A percentile compares a stretch with the other conserved stretches of the same genome.
Conservation (phyloP, 2,329 filamentous ascomycete species). For the Lojkania enalia region DNA sequence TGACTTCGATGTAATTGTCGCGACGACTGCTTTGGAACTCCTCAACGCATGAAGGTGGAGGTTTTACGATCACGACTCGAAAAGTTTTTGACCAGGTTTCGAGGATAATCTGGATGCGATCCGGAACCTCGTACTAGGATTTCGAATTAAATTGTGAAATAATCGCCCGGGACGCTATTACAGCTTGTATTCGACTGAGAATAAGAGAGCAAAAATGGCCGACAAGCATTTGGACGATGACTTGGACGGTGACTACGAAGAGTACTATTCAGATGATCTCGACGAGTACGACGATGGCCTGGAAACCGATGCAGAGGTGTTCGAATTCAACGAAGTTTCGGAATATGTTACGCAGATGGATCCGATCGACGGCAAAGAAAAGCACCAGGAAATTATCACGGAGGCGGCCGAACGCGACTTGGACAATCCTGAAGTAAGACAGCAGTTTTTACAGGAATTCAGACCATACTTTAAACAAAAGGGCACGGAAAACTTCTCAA, state of each 20-base stretch:
- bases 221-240: constrained; percentile 3
- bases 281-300: background rate
- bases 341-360: background rate
- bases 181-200: too few relatives aligned
- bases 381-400: constrained; percentile 2
- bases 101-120: too few relatives aligned
- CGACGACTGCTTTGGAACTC: too few relatives aligned
- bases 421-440: background rate
- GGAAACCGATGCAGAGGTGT: background rate
- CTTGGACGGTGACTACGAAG: background rate
- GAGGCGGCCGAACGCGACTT: background rate
- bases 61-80: too few relatives aligned
- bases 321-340: background rate
- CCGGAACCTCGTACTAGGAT: too few relatives aligned
- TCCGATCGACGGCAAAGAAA: background rate
- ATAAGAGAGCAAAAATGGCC: background rate
- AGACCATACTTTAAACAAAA: constrained; percentile 1
- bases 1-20: too few relatives aligned
- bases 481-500: background rate
- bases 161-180: too few relatives aligned
- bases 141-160: too few relatives aligned
- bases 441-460: background rate
- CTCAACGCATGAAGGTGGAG: too few relatives aligned
- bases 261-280: background rate
- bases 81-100: too few relatives aligned